A percentile compares a stretch with the other conserved stretches of the same genome.
These are phyloP conservation scores for Cyclocybe aegerita DNA, from an alignment of 768 basidiomycete genomes.

Conservation along the genomic window DNA sequence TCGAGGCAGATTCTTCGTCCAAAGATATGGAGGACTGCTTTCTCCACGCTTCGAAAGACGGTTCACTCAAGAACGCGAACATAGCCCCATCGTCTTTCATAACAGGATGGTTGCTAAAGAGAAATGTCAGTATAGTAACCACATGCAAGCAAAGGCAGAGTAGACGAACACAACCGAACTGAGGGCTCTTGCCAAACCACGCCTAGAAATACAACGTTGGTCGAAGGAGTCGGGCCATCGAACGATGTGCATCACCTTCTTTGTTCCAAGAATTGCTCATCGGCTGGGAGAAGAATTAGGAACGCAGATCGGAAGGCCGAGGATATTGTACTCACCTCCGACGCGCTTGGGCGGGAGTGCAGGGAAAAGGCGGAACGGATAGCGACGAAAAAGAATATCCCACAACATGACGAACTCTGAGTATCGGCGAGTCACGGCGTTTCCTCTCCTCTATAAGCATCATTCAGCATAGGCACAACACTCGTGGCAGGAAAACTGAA, in stretches of 20 bases:
- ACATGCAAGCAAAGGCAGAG: neutral
- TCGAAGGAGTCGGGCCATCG: neutral
- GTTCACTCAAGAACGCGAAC: constrained; percentile 77
- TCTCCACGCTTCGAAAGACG: constrained; percentile 85
- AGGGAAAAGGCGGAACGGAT: constrained; percentile 91
- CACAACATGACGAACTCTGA: constrained; percentile 92
- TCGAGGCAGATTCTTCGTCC: constrained; percentile 86
- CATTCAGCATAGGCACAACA: neutral
- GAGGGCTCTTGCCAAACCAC: constrained; percentile 77
- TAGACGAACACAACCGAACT: constrained; percentile 71
- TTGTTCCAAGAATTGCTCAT: constrained; percentile 90
- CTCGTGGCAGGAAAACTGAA: neutral
- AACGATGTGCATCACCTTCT: constrained; percentile 50
- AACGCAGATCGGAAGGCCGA: constrained; percentile 7
- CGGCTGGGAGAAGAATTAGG: constrained; percentile 46
- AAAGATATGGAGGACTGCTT: constrained; percentile 74
- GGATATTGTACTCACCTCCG: constrained; percentile 60
- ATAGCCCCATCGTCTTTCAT: constrained; percentile 86
- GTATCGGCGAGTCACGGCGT: constrained; percentile 81
- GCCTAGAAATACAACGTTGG: constrained; percentile 39
- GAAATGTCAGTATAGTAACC: neutral
- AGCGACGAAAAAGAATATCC: constrained; percentile 82
- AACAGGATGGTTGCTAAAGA: constrained; percentile 79
- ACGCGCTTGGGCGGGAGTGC: constrained; percentile 90
- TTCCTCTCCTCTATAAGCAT: constrained; percentile 45